A percentile compares a stretch with the other conserved stretches of the same genome.
Evolutionary conservation across 768 basidiomycete species (phyloP).

Genomic region (Dacryopinax primogenitus): DNA sequence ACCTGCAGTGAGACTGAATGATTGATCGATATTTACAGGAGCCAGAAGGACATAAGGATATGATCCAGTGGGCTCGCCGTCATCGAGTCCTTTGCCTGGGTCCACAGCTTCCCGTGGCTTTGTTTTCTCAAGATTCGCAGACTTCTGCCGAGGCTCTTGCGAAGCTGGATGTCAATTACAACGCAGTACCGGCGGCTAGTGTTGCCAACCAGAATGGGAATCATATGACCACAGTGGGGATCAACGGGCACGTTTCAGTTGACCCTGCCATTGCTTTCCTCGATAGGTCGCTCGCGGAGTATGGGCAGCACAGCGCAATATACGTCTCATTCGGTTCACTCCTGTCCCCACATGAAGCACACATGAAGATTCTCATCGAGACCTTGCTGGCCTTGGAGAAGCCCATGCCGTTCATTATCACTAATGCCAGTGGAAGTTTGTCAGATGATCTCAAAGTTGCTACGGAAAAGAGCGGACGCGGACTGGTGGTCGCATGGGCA

Average conservation of each 20-base stretch:
- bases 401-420: neutral
- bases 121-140: neutral
- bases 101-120: neutral
- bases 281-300: neutral
- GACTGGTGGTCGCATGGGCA: conserved; percentile 20
- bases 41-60: neutral
- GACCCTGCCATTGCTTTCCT: neutral
- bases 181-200: neutral
- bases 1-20: neutral
- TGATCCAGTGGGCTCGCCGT: neutral
- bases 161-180: neutral
- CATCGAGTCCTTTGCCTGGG: neutral
- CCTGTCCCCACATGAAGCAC: neutral
- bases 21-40: too few relatives aligned
- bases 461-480: conserved; percentile 16
- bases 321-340: neutral
- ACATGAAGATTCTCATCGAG: neutral
- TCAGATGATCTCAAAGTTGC: conserved; percentile 18
- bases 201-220: neutral
- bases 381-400: neutral
- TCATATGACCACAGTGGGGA: too few relatives aligned
- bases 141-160: neutral
- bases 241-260: neutral
- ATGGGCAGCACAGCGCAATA: neutral
- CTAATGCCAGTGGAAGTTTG: conserved; percentile 14